Conservation (phyloP, 1,284 basidiomycete species). For the Irpex lacteus region DNA sequence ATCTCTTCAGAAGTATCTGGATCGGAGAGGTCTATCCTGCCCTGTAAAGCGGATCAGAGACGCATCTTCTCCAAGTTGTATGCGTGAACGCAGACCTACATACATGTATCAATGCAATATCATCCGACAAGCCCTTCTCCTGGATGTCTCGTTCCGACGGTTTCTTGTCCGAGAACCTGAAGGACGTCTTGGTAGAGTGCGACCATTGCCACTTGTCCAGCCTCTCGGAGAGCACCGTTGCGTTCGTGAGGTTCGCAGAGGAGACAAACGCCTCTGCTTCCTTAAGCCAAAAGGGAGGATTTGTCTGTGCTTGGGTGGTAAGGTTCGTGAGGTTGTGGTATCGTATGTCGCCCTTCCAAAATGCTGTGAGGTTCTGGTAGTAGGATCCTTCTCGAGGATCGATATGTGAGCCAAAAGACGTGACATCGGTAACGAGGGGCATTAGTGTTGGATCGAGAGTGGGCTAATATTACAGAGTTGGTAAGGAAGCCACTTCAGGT, state of each 20-base stretch:
- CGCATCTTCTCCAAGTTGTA: not conserved
- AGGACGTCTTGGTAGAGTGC: slow-evolving; percentile 53
- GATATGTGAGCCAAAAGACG: slow-evolving; percentile 43
- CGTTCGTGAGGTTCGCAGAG: slow-evolving; percentile 48
- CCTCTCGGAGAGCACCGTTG: slow-evolving; percentile 33
- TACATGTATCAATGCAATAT: slow-evolving; percentile 63
- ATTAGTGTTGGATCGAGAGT: slow-evolving; percentile 41
- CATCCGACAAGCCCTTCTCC: slow-evolving; percentile 34
- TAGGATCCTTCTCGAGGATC: slow-evolving; percentile 54
- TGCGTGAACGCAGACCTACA: slow-evolving; percentile 25
- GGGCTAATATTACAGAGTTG: slow-evolving; percentile 38
- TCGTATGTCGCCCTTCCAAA: slow-evolving; percentile 59
- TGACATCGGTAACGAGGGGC: slow-evolving; percentile 49
- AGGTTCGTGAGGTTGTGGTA: slow-evolving; percentile 63
- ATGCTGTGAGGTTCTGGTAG: slow-evolving; percentile 74
- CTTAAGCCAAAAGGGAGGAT: slow-evolving; percentile 41
- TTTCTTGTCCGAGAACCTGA: slow-evolving; percentile 66
- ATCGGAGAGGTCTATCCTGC: slow-evolving; percentile 66
- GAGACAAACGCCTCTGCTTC: slow-evolving; percentile 47
- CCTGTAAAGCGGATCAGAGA: slow-evolving; percentile 37
- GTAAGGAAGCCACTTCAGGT: not conserved
- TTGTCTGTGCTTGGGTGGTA: slow-evolving; percentile 24
- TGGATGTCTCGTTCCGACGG: slow-evolving; percentile 26
- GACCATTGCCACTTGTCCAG: slow-evolving; percentile 71
- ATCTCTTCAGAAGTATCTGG: slow-evolving; percentile 50